Percentiles rank a stretch among this genome's conserved stretches.
Conservation (phyloP, 176 grass and related monocot genomes). For the Phoenix dactylifera region DNA sequence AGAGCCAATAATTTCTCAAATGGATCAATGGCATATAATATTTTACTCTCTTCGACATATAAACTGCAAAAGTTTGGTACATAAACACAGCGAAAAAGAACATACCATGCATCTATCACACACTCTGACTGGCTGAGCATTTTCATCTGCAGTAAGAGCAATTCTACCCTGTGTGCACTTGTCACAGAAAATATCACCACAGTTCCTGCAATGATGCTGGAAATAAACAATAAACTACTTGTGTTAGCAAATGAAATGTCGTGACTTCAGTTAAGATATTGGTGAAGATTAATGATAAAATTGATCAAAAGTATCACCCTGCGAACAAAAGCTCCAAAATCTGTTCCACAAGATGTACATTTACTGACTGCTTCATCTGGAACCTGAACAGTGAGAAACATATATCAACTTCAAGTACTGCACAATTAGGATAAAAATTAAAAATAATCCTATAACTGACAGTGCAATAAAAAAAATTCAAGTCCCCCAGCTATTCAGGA, state of each 20-base stretch:
- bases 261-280: not conserved
- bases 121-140: slow-evolving; percentile 74
- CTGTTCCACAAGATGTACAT: slow-evolving; percentile 62
- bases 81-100: not conserved
- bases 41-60: too few relatives aligned
- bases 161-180: slow-evolving; percentile 93
- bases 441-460: not conserved
- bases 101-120: slow-evolving; percentile 97
- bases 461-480: too few relatives aligned
- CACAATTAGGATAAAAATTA: not conserved
- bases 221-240: slow-evolving; percentile 21
- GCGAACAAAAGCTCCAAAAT: slow-evolving; percentile 92
- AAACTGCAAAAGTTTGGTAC: not conserved
- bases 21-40: too few relatives aligned
- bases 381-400: slow-evolving; percentile 35
- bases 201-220: slow-evolving; percentile 98
- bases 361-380: slow-evolving; percentile 88
- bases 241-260: not conserved
- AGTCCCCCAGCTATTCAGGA: too few relatives aligned
- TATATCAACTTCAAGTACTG: slow-evolving; percentile 7
- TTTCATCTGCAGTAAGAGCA: slow-evolving; percentile 65
- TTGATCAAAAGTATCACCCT: slow-evolving; percentile 35
- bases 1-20: too few relatives aligned
- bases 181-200: slow-evolving; percentile 97
- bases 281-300: not conserved